Conservation (phyloP, 495 filamentous ascomycete genomes). For the Podospora anserina region DNA sequence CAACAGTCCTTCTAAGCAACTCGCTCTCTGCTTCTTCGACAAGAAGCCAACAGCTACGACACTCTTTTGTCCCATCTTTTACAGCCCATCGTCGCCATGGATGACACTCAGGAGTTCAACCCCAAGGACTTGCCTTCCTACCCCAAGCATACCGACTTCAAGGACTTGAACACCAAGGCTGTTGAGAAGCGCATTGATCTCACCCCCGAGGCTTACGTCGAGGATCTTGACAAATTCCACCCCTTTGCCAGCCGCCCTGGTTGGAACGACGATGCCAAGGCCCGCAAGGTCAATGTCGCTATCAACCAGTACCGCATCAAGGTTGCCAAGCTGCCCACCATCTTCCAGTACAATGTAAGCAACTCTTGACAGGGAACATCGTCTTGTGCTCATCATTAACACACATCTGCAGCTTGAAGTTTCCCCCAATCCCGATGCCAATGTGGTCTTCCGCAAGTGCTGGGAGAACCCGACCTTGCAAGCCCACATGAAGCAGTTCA, state of each 20-base stretch:
- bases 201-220: slow-evolving; percentile 44
- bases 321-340: slow-evolving; percentile 42
- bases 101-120: not conserved
- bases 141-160: not conserved
- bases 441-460: slow-evolving; percentile 59
- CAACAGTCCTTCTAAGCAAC: not conserved
- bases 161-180: not conserved
- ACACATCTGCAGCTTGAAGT: slow-evolving; percentile 54
- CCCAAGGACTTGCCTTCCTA: not conserved
- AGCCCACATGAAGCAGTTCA: slow-evolving; percentile 36
- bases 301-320: slow-evolving; percentile 75
- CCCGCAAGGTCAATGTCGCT: slow-evolving; percentile 53
- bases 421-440: slow-evolving; percentile 59
- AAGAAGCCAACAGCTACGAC: not conserved
- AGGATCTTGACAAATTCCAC: slow-evolving; percentile 7
- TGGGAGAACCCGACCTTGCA: slow-evolving; percentile 66
- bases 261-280: slow-evolving; percentile 53
- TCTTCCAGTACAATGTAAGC: slow-evolving; percentile 89
- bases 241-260: slow-evolving; percentile 40
- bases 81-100: not conserved
- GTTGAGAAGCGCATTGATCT: slow-evolving; percentile 40
- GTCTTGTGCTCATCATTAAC: not conserved
- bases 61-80: not conserved
- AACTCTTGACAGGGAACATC: slow-evolving; percentile 6
- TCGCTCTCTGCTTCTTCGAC: not conserved